Evolutionary conservation across 1,284 basidiomycete genomes (phyloP).

Genomic region (Veloporphyrellus conicus): DNA sequence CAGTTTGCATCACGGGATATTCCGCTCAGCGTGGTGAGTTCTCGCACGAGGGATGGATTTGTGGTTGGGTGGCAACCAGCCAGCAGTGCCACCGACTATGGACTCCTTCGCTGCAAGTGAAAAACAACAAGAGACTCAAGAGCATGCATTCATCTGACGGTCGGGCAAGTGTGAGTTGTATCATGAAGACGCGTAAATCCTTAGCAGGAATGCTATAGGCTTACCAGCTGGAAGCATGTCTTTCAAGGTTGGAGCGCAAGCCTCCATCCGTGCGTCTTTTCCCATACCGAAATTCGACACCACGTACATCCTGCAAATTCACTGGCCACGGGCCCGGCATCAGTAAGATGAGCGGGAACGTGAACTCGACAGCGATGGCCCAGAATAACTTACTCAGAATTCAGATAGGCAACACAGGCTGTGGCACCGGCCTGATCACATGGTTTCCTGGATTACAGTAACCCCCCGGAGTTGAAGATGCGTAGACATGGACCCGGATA

Average conservation of each 20-base stretch:
- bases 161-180: conserved; percentile 1
- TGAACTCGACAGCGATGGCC: not conserved
- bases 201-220: not conserved
- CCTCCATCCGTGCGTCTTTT: not conserved
- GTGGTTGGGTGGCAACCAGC: conserved; percentile 5
- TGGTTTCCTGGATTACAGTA: conserved; percentile 7
- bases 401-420: not conserved
- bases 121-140: conserved; percentile 3
- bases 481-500: conserved; percentile 9
- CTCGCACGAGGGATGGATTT: conserved; percentile 1
- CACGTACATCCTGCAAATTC: not conserved
- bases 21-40: not conserved
- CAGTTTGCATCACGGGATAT: not conserved
- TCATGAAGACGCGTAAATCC: not conserved
- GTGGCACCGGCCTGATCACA: conserved; percentile 16
- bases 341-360: not conserved
- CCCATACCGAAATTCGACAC: not conserved
- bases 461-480: conserved; percentile 1
- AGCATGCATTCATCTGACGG: not conserved
- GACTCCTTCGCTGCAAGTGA: conserved; percentile 5
- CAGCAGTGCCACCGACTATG: conserved; percentile 6
- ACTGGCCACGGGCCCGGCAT: not conserved
- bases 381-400: not conserved
- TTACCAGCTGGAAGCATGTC: not conserved
- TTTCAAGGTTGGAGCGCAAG: not conserved